Evolutionary conservation across 2,329 filamentous ascomycete species (phyloP).

Genomic region (Hymenoscyphus linearis): DNA sequence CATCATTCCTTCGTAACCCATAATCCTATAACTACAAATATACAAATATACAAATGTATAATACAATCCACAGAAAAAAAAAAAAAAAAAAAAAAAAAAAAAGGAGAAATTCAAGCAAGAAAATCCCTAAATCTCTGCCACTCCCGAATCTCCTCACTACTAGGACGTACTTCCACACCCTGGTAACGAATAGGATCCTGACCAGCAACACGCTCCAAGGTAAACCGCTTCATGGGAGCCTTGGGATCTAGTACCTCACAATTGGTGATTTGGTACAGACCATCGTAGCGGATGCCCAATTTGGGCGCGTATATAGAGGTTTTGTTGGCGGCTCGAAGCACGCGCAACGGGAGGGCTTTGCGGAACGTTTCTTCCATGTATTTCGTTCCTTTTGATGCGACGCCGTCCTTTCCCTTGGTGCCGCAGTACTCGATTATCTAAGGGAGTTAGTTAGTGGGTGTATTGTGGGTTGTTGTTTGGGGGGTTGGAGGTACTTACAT

Average conservation of each 20-base stretch:
- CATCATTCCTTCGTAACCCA: too few species aligned
- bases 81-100: too few species aligned
- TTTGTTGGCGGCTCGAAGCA: conserved; percentile 42
- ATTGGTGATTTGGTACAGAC: conserved; percentile 44
- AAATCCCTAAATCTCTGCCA: conserved; percentile 3
- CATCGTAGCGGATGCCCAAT: conserved; percentile 51
- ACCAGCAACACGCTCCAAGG: conserved; percentile 36
- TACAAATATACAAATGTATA: too few species aligned
- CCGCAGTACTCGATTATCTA: conserved; percentile 47
- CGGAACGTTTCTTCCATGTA: conserved; percentile 38
- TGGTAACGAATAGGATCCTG: conserved; percentile 44
- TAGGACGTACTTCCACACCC: conserved; percentile 39
- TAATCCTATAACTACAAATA: too few species aligned
- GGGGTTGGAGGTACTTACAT: conserved; percentile 19
- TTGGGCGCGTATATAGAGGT: conserved; percentile 38
- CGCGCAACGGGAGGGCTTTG: conserved; percentile 39
- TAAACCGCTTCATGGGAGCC: conserved; percentile 43
- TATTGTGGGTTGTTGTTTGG: background rate
- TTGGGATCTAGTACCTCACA: conserved; percentile 34
- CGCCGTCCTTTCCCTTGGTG: conserved; percentile 35
- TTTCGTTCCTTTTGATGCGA: conserved; percentile 34
- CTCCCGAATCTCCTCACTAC: conserved; percentile 34
- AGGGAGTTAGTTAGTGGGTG: conserved; percentile 9
- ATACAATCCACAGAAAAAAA: too few species aligned
- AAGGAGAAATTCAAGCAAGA: background rate